Conservation (phyloP, 139 green algal genomes). For the Tetratostichococcus sp. region DNA sequence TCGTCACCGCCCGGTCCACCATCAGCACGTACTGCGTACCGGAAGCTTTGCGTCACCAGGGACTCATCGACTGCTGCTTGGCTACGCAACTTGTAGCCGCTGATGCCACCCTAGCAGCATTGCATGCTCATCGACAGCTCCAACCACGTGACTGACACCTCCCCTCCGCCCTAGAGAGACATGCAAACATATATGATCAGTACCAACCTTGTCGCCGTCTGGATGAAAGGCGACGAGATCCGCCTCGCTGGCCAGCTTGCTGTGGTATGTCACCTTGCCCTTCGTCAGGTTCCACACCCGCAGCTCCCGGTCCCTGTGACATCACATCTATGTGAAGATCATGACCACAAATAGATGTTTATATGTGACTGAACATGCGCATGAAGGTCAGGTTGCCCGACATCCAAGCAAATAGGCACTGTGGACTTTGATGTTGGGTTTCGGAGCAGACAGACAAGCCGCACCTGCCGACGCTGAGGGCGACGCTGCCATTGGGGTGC, state of each 20-base stretch:
- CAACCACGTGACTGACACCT: background rate
- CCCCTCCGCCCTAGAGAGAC: background rate
- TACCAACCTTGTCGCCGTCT: slow-evolving; percentile 4
- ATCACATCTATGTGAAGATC: no score
- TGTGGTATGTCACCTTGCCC: slow-evolving; percentile 55
- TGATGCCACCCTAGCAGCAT: no score
- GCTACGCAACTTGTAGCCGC: no score
- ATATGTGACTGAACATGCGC: no score
- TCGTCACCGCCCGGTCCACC: slow-evolving; percentile 31
- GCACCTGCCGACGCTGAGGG: slow-evolving; percentile 50
- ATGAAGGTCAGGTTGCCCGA: no score
- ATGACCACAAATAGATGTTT: no score
- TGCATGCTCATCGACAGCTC: background rate
- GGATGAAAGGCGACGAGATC: slow-evolving; percentile 42
- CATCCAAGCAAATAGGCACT: no score
- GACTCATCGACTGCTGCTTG: no score
- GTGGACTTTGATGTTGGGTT: background rate
- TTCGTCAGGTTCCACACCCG: slow-evolving; percentile 83
- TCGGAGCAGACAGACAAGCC: no score
- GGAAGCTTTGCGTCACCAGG: no score
- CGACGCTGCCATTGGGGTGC: slow-evolving; percentile 69
- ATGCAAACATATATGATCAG: background rate
- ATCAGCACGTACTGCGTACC: slow-evolving; percentile 52
- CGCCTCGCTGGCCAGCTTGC: slow-evolving; percentile 45
- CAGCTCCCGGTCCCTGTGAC: slow-evolving; percentile 57